These are phyloP conservation scores for Trichoderma atroviride DNA, from an alignment of 2,329 filamentous ascomycete genomes.

Conservation along the genomic window DNA sequence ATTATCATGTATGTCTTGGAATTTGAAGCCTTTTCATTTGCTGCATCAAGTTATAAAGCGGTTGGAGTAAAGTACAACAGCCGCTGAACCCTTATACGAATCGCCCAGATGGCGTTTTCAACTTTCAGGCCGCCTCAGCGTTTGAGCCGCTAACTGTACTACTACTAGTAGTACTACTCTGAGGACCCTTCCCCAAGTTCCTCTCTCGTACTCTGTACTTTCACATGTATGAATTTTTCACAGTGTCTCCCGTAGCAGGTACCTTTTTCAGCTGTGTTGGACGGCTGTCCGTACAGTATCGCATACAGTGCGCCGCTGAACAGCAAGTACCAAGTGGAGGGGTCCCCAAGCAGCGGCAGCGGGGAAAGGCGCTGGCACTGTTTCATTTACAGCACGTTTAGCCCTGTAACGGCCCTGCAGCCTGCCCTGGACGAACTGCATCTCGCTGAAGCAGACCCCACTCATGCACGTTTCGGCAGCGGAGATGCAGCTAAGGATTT, in stretches of 20 bases:
- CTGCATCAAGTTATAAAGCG: not conserved
- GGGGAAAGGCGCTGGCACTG: not conserved
- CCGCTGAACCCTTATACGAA: too few species aligned
- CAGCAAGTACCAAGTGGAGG: constrained; percentile 10
- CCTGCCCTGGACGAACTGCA: not conserved
- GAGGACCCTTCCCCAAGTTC: not conserved
- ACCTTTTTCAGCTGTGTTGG: not conserved
- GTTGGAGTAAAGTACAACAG: not conserved
- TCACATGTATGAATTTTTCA: not conserved
- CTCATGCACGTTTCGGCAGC: constrained; percentile 22
- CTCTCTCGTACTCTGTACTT: not conserved
- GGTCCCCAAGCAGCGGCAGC: not conserved
- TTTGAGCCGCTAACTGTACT: not conserved
- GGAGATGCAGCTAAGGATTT: constrained; percentile 15
- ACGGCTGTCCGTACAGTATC: not conserved
- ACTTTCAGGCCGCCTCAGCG: too few species aligned
- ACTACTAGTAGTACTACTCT: too few species aligned
- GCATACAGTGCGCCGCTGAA: not conserved
- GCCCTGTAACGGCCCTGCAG: constrained; percentile 9
- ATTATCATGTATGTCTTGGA: too few species aligned
- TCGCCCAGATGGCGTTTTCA: too few species aligned
- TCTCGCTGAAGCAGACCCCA: constrained; percentile 23
- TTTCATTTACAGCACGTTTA: constrained; percentile 22
- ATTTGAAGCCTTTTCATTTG: not conserved
- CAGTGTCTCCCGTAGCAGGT: not conserved